phyloP scores from a whole-genome alignment of 768 basidiomycete species.

The Paxillus ammoniavirescens region DNA sequence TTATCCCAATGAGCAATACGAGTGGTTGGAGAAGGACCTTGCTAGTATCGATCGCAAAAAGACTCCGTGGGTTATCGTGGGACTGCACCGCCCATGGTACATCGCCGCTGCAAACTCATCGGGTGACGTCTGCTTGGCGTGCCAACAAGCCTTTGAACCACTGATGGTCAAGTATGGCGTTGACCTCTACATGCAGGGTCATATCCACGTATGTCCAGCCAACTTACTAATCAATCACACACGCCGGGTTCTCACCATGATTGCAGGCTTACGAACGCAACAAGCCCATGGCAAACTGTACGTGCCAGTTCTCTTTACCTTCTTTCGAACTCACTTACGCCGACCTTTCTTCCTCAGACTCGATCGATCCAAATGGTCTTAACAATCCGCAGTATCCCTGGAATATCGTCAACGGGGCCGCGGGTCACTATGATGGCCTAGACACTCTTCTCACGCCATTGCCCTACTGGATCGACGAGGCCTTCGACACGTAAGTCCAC shows the following conservation, averaged over 20 bases:
- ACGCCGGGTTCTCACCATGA: neutral
- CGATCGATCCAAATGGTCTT: slow-evolving; percentile 21
- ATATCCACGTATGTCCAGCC: slow-evolving; percentile 18
- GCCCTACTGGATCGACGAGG: slow-evolving; percentile 8
- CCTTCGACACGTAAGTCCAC: slow-evolving; percentile 13
- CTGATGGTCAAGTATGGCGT: slow-evolving; percentile 32
- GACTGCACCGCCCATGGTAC: slow-evolving; percentile 30
- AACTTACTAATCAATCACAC: neutral
- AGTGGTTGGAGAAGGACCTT: slow-evolving; percentile 27
- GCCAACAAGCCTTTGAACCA: slow-evolving; percentile 28
- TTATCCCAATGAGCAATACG: slow-evolving; percentile 25
- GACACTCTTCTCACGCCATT: slow-evolving; percentile 1
- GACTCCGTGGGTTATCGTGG: slow-evolving; percentile 28
- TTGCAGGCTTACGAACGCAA: slow-evolving; percentile 26
- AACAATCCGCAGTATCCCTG: slow-evolving; percentile 24
- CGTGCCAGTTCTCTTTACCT: neutral
- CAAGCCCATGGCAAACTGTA: slow-evolving; percentile 26
- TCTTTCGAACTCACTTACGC: neutral
- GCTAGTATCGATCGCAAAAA: slow-evolving; percentile 20
- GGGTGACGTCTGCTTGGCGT: slow-evolving; percentile 9
- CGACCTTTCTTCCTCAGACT: slow-evolving; percentile 2
- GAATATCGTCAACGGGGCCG: slow-evolving; percentile 29
- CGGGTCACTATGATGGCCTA: slow-evolving; percentile 28
- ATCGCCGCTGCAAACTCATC: slow-evolving; percentile 9
- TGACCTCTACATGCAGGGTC: slow-evolving; percentile 29